Conservation (phyloP, 2,329 filamentous ascomycete genomes). For the Arthrinium puccinioides region DNA sequence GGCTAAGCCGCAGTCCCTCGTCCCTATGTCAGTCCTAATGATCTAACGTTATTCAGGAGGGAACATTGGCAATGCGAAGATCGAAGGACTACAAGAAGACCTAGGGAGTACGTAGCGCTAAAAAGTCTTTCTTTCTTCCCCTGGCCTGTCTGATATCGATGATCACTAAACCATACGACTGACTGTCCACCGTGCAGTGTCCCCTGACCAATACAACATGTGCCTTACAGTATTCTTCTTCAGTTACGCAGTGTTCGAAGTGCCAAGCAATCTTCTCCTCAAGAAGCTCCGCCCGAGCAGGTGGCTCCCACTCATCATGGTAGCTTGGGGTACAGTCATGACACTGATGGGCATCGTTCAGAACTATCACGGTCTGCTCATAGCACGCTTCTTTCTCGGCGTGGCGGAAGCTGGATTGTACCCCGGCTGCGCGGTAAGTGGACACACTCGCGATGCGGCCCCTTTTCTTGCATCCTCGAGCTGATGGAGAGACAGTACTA, state of each 20-base stretch:
- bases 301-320: constrained; percentile 72
- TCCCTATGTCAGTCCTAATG: neutral
- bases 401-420: constrained; percentile 23
- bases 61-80: constrained; percentile 62
- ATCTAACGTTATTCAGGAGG: constrained; percentile 30
- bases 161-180: too few species aligned
- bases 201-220: neutral
- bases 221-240: constrained; percentile 70
- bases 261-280: constrained; percentile 69
- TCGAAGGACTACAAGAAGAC: constrained; percentile 47
- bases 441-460: neutral
- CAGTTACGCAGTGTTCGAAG: constrained; percentile 69
- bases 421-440: constrained; percentile 22
- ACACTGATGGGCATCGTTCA: constrained; percentile 46
- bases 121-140: too few species aligned
- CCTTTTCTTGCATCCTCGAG: neutral
- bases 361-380: constrained; percentile 38
- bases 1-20: neutral
- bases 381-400: constrained; percentile 42
- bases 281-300: constrained; percentile 66
- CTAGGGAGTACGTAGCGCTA: too few species aligned
- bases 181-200: too few species aligned
- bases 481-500: constrained; percentile 31
- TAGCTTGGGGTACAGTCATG: constrained; percentile 29
- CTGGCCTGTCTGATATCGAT: too few species aligned